Base-by-base conservation (phyloP, 805 yeast species). In the Hanseniaspora thailandica region DNA sequence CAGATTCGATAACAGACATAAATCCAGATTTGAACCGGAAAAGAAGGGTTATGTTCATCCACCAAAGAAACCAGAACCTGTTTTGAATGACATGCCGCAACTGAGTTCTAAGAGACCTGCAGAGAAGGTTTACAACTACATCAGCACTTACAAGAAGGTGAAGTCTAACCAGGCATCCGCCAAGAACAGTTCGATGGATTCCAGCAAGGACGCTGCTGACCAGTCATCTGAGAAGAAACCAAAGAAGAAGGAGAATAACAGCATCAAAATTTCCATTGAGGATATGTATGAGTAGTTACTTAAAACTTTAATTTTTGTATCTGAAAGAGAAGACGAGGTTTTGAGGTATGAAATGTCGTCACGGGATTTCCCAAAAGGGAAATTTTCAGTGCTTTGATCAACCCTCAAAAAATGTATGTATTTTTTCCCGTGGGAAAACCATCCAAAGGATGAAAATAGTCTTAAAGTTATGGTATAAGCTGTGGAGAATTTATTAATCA, bases 181-280 rank as follows among this genome's bases (percentile, higher is more conserved):
- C 12, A 31, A 41, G n/a, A 41, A 25, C 6, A n/a, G 15, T 10
- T 25, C 33, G 1, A 10, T 9, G 20, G 33, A 17, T 8, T n/a
- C 15, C 12, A 26, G 10, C 4, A 41, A 41, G n/a, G 20, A 41
- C 8, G 22, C 30, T n/a, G 20, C 13, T 8, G 15, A 41, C 6
- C 45, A 26, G 13, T 9, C 20, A n/a, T 17, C 45, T 41, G 45
- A 12, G 4, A 26, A 19, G 9, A 28, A 28, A 7, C n/a, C 25
- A 10, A 30, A 43, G 35, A 43, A 43, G 10, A 43, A 19, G 19
- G 20, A 20, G 10, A 19, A 17, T 2, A 15, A 15, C 1, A 43
- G 35, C 23, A 26, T 43, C 46, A 43, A 43, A n/a, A 43, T 43
- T 10, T 43, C 45, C n/a, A 41, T 41, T 19, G 45, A 41, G 33